Conservation (phyloP, 306 rosid genomes). For the Cicer chorassanicum region DNA sequence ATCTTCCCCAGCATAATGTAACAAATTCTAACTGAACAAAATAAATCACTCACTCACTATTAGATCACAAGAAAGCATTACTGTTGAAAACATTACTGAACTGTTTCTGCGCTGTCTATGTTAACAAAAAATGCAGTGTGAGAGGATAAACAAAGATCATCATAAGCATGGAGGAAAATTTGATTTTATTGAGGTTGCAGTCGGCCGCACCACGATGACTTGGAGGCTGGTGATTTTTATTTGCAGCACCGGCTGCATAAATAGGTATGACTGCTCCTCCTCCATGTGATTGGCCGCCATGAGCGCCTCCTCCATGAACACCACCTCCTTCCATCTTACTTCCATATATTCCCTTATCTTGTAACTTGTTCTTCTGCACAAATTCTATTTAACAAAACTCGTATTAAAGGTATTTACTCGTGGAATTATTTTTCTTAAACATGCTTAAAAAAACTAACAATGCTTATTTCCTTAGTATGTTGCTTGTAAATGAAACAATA, state of each 20-base stretch:
- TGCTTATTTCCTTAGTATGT: neutral
- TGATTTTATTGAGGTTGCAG: slow-evolving; percentile 46
- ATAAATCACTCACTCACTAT: neutral
- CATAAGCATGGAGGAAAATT: slow-evolving; percentile 45
- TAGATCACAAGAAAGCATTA: slow-evolving; percentile 22
- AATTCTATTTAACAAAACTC: slow-evolving; percentile 41
- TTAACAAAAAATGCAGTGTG: slow-evolving; percentile 37
- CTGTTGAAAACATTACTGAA: slow-evolving; percentile 1
- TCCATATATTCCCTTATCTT: slow-evolving; percentile 42
- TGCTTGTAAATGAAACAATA: neutral
- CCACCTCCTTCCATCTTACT: slow-evolving; percentile 51
- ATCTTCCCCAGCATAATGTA: slow-evolving; percentile 15
- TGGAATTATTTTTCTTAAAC: neutral
- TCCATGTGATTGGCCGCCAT: slow-evolving; percentile 49
- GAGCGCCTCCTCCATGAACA: slow-evolving; percentile 39
- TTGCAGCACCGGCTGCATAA: slow-evolving; percentile 68
- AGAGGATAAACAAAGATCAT: slow-evolving; percentile 48
- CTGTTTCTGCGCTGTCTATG: slow-evolving; percentile 24
- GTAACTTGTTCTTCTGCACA: slow-evolving; percentile 46
- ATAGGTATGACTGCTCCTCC: slow-evolving; percentile 61
- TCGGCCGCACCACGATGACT: slow-evolving; percentile 53
- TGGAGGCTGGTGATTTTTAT: slow-evolving; percentile 50
- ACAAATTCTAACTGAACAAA: slow-evolving; percentile 27
- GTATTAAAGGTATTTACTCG: slow-evolving; percentile 25
- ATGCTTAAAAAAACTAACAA: slow-evolving; percentile 32